Evolutionary conservation across 352 stramenopile genomes (phyloP).

Genomic region (Pythium pyrilobum): DNA sequence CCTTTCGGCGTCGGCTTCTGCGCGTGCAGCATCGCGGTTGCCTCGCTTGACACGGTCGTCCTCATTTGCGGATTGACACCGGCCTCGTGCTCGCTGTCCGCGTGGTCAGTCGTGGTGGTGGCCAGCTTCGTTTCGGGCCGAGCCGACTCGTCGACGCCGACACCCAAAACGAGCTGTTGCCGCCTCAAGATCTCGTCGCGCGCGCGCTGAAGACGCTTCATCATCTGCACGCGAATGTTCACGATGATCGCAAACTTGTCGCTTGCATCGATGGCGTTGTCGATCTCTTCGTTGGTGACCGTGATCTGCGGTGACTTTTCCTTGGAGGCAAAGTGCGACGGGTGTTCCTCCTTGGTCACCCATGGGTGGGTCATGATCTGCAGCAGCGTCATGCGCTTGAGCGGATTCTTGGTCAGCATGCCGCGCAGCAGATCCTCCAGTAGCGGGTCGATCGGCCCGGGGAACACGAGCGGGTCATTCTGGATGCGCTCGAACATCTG

Average conservation of each 20-base stretch:
- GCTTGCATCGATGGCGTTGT: slow-evolving; percentile 49
- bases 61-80: too few species aligned
- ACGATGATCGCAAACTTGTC: slow-evolving; percentile 59
- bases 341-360: slow-evolving; percentile 64
- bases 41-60: too few species aligned
- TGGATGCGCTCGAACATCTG: slow-evolving; percentile 89
- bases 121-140: too few species aligned
- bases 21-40: too few species aligned
- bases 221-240: slow-evolving; percentile 69
- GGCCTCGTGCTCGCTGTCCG: too few species aligned
- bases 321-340: slow-evolving; percentile 16
- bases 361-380: slow-evolving; percentile 76
- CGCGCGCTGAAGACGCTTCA: slow-evolving; percentile 46
- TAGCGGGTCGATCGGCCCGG: slow-evolving; percentile 39
- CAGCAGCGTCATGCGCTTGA: slow-evolving; percentile 48
- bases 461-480: slow-evolving; percentile 65
- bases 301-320: slow-evolving; percentile 38
- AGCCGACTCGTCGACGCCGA: too few species aligned
- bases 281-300: slow-evolving; percentile 75
- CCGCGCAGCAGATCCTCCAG: slow-evolving; percentile 51
- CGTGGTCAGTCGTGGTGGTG: too few species aligned
- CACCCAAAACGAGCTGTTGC: slow-evolving; percentile 1
- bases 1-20: slow-evolving; percentile 14
- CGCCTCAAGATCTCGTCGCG: slow-evolving; percentile 29
- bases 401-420: slow-evolving; percentile 62